Evolutionary conservation across 495 filamentous ascomycete species (phyloP).

Genomic region (Terfezia boudieri): DNA sequence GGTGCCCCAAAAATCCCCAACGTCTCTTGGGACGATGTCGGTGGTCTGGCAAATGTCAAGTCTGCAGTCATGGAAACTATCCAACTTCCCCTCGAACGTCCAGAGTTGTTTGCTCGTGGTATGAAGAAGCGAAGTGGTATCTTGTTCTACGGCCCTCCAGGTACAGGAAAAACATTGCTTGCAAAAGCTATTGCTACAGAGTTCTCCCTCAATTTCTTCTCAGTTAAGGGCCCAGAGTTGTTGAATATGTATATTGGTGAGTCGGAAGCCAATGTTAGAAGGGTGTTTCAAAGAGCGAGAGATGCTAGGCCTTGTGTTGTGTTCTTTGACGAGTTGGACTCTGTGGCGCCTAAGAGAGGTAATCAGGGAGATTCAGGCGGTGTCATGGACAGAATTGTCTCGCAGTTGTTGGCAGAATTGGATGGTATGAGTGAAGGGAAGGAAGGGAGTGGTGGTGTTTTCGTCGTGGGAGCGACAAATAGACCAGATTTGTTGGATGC

Average conservation of each 20-base stretch:
- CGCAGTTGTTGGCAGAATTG: conserved; percentile 79
- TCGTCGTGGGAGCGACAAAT: conserved; percentile 95
- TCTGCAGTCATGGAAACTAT: conserved; percentile 93
- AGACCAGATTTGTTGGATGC: conserved; percentile 82
- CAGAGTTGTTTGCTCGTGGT: conserved; percentile 88
- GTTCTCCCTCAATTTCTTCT: conserved; percentile 98
- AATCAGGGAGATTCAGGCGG: conserved; percentile 96
- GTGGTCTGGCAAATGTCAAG: conserved; percentile 81
- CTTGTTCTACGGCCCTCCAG: conserved; percentile 90
- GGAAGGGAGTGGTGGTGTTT: conserved; percentile 65
- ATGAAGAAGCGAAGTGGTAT: conserved; percentile 99
- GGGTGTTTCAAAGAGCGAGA: conserved; percentile 84
- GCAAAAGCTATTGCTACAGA: conserved; percentile 97
- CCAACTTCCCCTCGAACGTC: conserved; percentile 73
- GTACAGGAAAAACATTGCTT: conserved; percentile 88
- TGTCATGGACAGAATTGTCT: conserved; percentile 97
- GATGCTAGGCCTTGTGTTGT: conserved; percentile 95
- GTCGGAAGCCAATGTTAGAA: conserved; percentile 87
- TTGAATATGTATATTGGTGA: conserved; percentile 99
- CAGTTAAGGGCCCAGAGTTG: conserved; percentile 88
- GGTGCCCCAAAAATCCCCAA: conserved; percentile 97
- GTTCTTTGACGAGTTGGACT: conserved; percentile 96
- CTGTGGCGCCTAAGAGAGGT: conserved; percentile 86
- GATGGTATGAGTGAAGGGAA: conserved; percentile 93
- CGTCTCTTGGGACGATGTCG: conserved; percentile 90